Percentiles rank a stretch among this genome's conserved stretches.
These are phyloP conservation scores for Salvia hispanica DNA, from an alignment of 257 asterid species.

Conservation along the genomic window DNA sequence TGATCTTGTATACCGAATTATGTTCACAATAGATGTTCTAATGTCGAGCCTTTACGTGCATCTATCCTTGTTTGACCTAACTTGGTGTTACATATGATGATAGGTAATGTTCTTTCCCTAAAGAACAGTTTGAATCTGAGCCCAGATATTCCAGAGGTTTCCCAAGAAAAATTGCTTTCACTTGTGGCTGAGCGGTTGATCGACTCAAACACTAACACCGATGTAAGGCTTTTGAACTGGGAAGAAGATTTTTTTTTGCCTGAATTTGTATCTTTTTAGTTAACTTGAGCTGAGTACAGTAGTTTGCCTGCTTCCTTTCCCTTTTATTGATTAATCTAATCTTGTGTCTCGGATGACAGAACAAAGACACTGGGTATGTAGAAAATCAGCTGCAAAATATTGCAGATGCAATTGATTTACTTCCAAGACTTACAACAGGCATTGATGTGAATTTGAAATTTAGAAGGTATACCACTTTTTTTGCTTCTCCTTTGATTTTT, in stretches of 20 bases:
- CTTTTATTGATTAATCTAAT: constrained; percentile 30
- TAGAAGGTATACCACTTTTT: constrained; percentile 53
- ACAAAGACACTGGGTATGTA: constrained; percentile 72
- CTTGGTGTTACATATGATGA: constrained; percentile 29
- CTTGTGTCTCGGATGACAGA: constrained; percentile 48
- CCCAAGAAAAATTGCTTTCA: constrained; percentile 87
- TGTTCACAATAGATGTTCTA: background rate
- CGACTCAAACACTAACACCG: constrained; percentile 65
- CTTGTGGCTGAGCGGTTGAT: constrained; percentile 89
- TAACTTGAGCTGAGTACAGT: constrained; percentile 16
- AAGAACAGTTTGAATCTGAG: constrained; percentile 80
- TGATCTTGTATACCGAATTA: background rate
- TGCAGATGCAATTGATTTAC: constrained; percentile 91
- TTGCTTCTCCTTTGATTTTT: constrained; percentile 19
- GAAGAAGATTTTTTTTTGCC: constrained; percentile 3
- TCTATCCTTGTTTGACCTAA: constrained; percentile 22
- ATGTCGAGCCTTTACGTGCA: background rate
- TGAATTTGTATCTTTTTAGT: background rate
- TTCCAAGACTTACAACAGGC: constrained; percentile 95
- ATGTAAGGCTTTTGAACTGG: constrained; percentile 40
- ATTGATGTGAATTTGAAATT: constrained; percentile 92
- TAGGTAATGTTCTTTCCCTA: constrained; percentile 83
- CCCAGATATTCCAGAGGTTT: constrained; percentile 83
- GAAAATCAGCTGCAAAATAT: constrained; percentile 92
- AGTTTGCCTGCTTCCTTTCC: constrained; percentile 28